Evolutionary conservation across 2,329 filamentous ascomycete species (phyloP).

Genomic region (Beauveria asiatica): DNA sequence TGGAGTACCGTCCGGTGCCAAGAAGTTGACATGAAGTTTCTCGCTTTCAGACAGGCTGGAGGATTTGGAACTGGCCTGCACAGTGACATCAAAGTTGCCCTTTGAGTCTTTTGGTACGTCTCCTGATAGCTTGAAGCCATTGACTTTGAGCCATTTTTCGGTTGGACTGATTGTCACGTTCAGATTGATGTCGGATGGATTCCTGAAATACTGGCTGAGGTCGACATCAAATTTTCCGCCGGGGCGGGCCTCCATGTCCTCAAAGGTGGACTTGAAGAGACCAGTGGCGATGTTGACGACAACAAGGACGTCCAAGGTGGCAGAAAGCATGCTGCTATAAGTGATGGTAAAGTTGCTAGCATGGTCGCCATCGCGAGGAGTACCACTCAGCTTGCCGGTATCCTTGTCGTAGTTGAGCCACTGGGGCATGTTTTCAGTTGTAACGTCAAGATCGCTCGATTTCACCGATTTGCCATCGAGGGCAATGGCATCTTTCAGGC

Average conservation of each 20-base stretch:
- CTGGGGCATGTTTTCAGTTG: slow-evolving; percentile 44
- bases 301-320: slow-evolving; percentile 49
- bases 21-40: slow-evolving; percentile 28
- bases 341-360: slow-evolving; percentile 56
- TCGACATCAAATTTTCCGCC: slow-evolving; percentile 36
- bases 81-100: slow-evolving; percentile 23
- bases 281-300: slow-evolving; percentile 27
- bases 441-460: slow-evolving; percentile 43
- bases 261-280: slow-evolving; percentile 32
- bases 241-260: slow-evolving; percentile 30
- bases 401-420: slow-evolving; percentile 62
- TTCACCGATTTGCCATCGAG: slow-evolving; percentile 48
- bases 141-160: slow-evolving; percentile 35
- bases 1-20: slow-evolving; percentile 19
- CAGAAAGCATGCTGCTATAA: slow-evolving; percentile 50
- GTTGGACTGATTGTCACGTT: slow-evolving; percentile 27
- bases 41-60: slow-evolving; percentile 29
- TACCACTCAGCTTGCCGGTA: slow-evolving; percentile 57
- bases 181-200: slow-evolving; percentile 30
- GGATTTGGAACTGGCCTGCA: slow-evolving; percentile 26
- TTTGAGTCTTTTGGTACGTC: slow-evolving; percentile 28
- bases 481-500: slow-evolving; percentile 41
- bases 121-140: slow-evolving; percentile 32
- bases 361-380: slow-evolving; percentile 47
- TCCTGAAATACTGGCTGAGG: slow-evolving; percentile 32